These are phyloP conservation scores for Quercus mongolica DNA, from an alignment of 306 rosid genomes.

Conservation along the genomic window DNA sequence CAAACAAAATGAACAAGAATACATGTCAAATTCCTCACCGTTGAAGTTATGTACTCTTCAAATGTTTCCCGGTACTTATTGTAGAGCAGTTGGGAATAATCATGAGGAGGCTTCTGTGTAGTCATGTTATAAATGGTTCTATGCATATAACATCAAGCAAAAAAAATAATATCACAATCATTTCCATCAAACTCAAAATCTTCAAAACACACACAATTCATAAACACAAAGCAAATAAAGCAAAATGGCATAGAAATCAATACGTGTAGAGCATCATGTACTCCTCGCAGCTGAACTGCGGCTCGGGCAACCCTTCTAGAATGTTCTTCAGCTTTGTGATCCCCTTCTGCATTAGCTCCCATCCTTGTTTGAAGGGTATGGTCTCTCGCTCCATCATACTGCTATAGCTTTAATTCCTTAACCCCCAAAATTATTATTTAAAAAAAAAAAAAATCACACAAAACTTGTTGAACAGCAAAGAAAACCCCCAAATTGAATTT, in stretches of 20 bases:
- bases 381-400: conserved; percentile 21
- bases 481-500: neutral
- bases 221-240: neutral
- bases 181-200: conserved; percentile 1
- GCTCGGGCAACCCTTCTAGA: conserved; percentile 35
- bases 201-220: neutral
- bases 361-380: conserved; percentile 31
- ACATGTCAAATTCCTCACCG: conserved; percentile 33
- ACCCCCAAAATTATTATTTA: neutral
- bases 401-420: conserved; percentile 1
- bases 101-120: conserved; percentile 44
- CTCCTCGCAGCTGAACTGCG: conserved; percentile 30
- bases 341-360: conserved; percentile 35
- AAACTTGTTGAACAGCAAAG: neutral
- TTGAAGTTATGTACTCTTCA: conserved; percentile 60
- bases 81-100: conserved; percentile 59
- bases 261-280: conserved; percentile 48
- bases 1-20: neutral
- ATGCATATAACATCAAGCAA: neutral
- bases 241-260: conserved; percentile 12
- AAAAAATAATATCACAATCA: neutral
- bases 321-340: conserved; percentile 45
- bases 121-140: conserved; percentile 68
- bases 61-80: conserved; percentile 52
- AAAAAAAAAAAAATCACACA: neutral